Evolutionary conservation across 768 basidiomycete species (phyloP).

Genomic region (Boletellus ananas): DNA sequence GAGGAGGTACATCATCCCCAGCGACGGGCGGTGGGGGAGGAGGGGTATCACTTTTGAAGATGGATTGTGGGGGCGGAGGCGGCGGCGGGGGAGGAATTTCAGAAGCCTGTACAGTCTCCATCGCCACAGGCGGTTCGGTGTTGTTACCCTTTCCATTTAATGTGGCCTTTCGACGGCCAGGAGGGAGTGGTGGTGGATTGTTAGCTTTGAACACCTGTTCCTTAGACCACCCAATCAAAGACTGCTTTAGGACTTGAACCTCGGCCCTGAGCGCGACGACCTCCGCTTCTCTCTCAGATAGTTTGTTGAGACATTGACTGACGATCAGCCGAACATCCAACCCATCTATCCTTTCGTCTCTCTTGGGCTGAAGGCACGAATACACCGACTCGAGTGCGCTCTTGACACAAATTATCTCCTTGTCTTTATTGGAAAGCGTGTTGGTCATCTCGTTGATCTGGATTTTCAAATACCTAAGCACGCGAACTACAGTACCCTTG

Average conservation of each 20-base stretch:
- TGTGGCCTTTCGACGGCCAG: conserved; percentile 21
- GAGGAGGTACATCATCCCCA: conserved; percentile 9
- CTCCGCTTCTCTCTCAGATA: conserved; percentile 66
- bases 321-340: conserved; percentile 69
- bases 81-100: conserved; percentile 24
- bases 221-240: conserved; percentile 47
- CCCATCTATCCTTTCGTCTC: conserved; percentile 44
- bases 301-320: conserved; percentile 61
- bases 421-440: conserved; percentile 51
- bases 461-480: background rate
- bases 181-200: conserved; percentile 62
- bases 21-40: conserved; percentile 32
- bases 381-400: conserved; percentile 87
- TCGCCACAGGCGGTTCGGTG: conserved; percentile 5
- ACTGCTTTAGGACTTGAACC: conserved; percentile 47
- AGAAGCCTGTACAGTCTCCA: conserved; percentile 8
- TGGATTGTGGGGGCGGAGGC: conserved; percentile 30
- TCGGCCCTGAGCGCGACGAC: conserved; percentile 50
- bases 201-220: conserved; percentile 72
- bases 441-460: conserved; percentile 57
- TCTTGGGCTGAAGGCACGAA: conserved; percentile 62
- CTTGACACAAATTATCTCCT: conserved; percentile 73
- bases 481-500: background rate
- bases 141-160: conserved; percentile 5
- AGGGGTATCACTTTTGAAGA: background rate